These are phyloP conservation scores for Kernera saxatilis DNA, from an alignment of 345 rosid species.

Conservation along the genomic window DNA sequence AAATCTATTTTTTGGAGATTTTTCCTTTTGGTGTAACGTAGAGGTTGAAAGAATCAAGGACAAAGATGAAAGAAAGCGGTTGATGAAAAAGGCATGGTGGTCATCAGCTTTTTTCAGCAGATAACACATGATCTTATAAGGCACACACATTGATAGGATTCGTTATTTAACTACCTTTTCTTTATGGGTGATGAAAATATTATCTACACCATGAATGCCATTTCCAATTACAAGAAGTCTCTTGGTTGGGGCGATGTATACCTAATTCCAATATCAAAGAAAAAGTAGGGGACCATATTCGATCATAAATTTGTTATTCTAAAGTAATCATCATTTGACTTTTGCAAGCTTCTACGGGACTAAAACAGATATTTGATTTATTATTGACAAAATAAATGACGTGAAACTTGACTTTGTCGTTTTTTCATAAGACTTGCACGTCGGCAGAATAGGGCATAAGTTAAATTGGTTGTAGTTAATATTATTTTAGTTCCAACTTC, in stretches of 20 bases:
- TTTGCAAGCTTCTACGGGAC: neutral
- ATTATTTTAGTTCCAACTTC: neutral
- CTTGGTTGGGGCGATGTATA: neutral
- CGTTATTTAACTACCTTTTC: slow-evolving; percentile 8
- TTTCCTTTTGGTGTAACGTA: neutral
- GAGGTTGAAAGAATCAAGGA: slow-evolving; percentile 20
- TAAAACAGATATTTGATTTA: neutral
- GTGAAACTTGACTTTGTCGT: slow-evolving; percentile 5
- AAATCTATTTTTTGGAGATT: neutral
- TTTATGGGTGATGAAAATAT: neutral
- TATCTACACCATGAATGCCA: neutral
- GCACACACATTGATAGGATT: slow-evolving; percentile 17
- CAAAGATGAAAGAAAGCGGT: neutral
- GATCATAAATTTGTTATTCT: neutral
- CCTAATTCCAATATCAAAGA: neutral
- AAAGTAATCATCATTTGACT: slow-evolving; percentile 1
- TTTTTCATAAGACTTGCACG: neutral
- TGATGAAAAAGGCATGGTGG: slow-evolving; percentile 26
- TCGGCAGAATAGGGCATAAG: slow-evolving; percentile 6
- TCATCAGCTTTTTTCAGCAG: slow-evolving; percentile 21
- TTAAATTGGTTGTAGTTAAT: neutral
- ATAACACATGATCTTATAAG: slow-evolving; percentile 22
- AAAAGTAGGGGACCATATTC: neutral
- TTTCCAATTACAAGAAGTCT: neutral
- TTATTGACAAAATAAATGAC: slow-evolving; percentile 6